Evolutionary conservation across 441 rosid genomes (phyloP).

Genomic region (Populus trichocarpa): DNA sequence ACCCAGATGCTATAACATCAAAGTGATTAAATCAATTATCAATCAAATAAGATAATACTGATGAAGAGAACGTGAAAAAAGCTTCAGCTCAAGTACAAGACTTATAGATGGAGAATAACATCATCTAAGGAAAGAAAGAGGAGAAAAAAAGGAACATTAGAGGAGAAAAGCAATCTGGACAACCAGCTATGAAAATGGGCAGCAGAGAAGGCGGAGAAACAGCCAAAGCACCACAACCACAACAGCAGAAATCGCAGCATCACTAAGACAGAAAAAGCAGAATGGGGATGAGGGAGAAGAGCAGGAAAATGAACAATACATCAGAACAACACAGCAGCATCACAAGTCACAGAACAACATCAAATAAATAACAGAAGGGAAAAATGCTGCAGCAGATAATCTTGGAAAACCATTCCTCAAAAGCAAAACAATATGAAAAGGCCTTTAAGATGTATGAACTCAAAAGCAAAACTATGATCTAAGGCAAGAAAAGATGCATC

Average conservation of each 20-base stretch:
- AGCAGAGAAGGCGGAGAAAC: neutral
- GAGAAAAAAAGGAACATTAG: neutral
- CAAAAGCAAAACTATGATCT: too few species aligned
- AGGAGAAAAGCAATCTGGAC: neutral
- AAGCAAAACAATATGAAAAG: too few species aligned
- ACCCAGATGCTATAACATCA: neutral
- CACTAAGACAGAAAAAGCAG: neutral
- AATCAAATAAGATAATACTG: neutral
- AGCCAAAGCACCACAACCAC: neutral
- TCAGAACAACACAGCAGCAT: neutral
- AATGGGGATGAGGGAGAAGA: neutral
- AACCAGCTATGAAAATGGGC: neutral
- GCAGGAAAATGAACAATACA: neutral
- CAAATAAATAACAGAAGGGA: neutral
- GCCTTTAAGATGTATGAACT: too few species aligned
- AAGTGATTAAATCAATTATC: neutral
- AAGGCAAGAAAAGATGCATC: too few species aligned
- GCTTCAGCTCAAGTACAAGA: neutral
- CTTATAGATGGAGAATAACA: neutral
- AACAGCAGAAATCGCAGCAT: neutral
- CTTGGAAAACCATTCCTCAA: too few species aligned
- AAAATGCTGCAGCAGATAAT: neutral
- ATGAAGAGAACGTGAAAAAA: neutral
- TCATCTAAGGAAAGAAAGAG: neutral
- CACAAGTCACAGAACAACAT: neutral